A percentile compares a stretch with the other conserved stretches of the same genome.
phyloP scores from a whole-genome alignment of 768 basidiomycete genomes.

The Phaeotremella fagi region DNA sequence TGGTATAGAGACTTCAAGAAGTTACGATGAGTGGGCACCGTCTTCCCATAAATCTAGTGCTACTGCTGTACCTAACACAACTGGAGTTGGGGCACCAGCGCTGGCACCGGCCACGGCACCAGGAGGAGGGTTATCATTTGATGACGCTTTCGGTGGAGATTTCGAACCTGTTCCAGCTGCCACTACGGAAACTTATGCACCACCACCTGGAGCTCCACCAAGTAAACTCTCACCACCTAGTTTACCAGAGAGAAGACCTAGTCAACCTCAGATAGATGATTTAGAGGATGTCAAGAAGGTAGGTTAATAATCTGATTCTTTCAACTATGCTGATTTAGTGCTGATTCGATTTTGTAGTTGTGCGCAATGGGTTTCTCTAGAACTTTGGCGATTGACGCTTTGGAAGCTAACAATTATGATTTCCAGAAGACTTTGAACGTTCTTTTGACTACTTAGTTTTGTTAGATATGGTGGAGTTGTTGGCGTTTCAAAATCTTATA shows the following conservation, averaged over 20 bases:
- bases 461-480: too few species aligned
- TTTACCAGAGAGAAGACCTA: conserved; percentile 20
- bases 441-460: conserved; percentile 54
- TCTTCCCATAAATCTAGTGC: conserved; percentile 1
- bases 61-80: conserved; percentile 1
- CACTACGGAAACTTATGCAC: conserved; percentile 52
- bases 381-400: conserved; percentile 69
- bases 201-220: conserved; percentile 47
- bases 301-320: conserved; percentile 33
- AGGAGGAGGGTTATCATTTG: conserved; percentile 50
- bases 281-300: conserved; percentile 48
- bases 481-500: too few species aligned
- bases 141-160: conserved; percentile 52
- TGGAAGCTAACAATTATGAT: conserved; percentile 80
- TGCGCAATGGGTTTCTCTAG: conserved; percentile 88
- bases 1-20: neutral
- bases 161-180: conserved; percentile 46
- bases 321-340: neutral
- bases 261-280: conserved; percentile 42
- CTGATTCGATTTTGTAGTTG: conserved; percentile 70
- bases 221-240: conserved; percentile 24
- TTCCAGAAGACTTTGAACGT: conserved; percentile 72
- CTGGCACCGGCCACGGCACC: too few species aligned
- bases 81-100: too few species aligned
- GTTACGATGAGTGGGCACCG: conserved; percentile 32